Evolutionary conservation across 805 yeast genomes (phyloP).

Genomic region (Saturnispora halmiae): DNA sequence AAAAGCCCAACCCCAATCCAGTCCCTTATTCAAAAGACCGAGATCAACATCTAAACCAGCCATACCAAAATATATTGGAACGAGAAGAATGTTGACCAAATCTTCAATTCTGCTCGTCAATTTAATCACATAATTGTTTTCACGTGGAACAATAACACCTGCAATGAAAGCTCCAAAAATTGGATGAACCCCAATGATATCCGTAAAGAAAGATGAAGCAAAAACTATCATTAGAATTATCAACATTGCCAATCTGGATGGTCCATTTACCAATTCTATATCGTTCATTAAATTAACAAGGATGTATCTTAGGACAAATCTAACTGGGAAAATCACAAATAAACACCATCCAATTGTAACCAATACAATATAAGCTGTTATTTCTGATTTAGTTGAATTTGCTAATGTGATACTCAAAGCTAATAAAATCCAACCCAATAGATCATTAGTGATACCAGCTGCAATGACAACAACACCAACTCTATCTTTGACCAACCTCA

Average conservation of each 20-base stretch:
- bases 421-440: conserved; percentile 71
- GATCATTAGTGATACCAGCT: conserved; percentile 75
- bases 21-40: conserved; percentile 52
- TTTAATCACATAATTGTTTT: conserved; percentile 59
- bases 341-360: conserved; percentile 64
- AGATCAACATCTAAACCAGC: conserved; percentile 69
- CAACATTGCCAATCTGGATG: conserved; percentile 53
- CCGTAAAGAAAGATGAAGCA: conserved; percentile 67
- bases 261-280: conserved; percentile 48
- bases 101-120: conserved; percentile 73
- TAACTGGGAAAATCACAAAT: conserved; percentile 48
- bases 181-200: conserved; percentile 78
- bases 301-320: conserved; percentile 37
- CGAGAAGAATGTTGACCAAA: conserved; percentile 57
- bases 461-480: conserved; percentile 70
- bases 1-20: conserved; percentile 70
- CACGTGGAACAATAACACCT: conserved; percentile 70
- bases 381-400: conserved; percentile 58
- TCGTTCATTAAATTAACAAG: conserved; percentile 35
- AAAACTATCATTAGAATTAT: conserved; percentile 48
- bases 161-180: conserved; percentile 79
- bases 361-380: conserved; percentile 58
- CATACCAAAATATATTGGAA: conserved; percentile 72
- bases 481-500: conserved; percentile 59
- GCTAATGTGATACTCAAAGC: conserved; percentile 73